Percentiles rank a stretch among this genome's conserved stretches.
These are phyloP conservation scores for Acanthamoeba castellanii DNA, from an alignment of 208 protist species.

Conservation along the genomic window DNA sequence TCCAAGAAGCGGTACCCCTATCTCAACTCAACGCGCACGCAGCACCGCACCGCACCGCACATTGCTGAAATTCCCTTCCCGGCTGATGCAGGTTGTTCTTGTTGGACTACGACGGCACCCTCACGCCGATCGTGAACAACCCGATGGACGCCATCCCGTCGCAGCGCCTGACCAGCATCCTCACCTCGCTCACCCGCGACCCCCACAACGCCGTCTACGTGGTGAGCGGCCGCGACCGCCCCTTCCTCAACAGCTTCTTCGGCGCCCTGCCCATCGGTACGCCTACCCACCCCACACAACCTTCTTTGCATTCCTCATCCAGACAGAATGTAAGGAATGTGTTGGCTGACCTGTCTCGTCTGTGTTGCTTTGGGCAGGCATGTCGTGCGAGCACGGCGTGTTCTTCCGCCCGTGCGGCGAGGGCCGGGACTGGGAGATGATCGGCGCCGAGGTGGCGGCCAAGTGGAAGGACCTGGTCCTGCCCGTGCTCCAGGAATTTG, in stretches of 20 bases:
- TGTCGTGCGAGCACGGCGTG: slow-evolving; percentile 63
- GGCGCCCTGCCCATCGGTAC: slow-evolving; percentile 40
- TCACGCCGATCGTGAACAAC: slow-evolving; percentile 76
- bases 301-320: not conserved
- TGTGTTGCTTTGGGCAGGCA: not conserved
- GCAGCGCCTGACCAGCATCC: slow-evolving; percentile 60
- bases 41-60: not conserved
- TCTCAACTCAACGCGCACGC: too few species aligned
- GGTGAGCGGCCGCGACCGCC: slow-evolving; percentile 77
- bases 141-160: slow-evolving; percentile 67
- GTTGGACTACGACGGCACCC: slow-evolving; percentile 85
- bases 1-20: not conserved
- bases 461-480: slow-evolving; percentile 80
- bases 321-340: not conserved
- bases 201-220: slow-evolving; percentile 78
- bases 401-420: slow-evolving; percentile 70
- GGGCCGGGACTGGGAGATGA: slow-evolving; percentile 61
- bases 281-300: not conserved
- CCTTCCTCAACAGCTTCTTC: slow-evolving; percentile 61
- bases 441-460: slow-evolving; percentile 65
- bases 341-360: not conserved
- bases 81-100: slow-evolving; percentile 71
- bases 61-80: not conserved
- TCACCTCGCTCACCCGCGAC: slow-evolving; percentile 73
- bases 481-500: slow-evolving; percentile 76